Evolutionary conservation across 345 rosid species (phyloP), one percentile per base, ranked within the genome.

Genomic region (Dimocarpus longan): DNA sequence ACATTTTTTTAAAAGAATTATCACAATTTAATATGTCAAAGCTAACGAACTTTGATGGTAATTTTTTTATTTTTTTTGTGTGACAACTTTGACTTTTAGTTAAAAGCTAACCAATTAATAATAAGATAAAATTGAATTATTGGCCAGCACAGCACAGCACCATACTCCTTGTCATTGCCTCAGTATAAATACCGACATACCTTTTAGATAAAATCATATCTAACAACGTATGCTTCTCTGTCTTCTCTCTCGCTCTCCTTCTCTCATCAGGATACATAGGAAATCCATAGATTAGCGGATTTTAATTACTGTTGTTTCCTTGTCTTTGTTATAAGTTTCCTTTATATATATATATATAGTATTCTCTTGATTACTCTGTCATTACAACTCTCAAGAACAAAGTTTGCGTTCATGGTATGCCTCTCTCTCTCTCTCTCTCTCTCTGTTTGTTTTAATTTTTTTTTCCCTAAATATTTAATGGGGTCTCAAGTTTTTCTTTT

Each of bases 381-480:
- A 10, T 5, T 8, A 46, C 16, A 10, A 26, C 28, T 50, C 46
- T 56, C 32, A 40, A n/a, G 6, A 21, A 40, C 32, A 60, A 26
- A 24, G 26, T 26, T 15, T 21, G 63, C 18, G 22, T 48, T 22
- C 63, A 83, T 83, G 85, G 85, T 84, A 43, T 12, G 56, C 19
- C 22, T n/a, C 28, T 69, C 32, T 19, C 73, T 48, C 50, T 62
- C 40, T 62, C 11, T 44, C 50, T 63, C 24, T 42, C 11, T 6
- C 8, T 63, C 57, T 67, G 13, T 50, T 26, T 26, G 48, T 68
- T 46, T 54, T 0, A 10, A 10, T 32, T 10, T 32, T 13, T 22
- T 67, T 8, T 8, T 1, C 3, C 5, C 54, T 19, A 5, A 10
- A 32, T 10, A 5, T 64, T 68, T 22, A 4, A 26, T 59, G 71